Evolutionary conservation across 345 rosid species (phyloP), one percentile per base, ranked within the genome.

Genomic region (Mallotus nudiflorus): DNA sequence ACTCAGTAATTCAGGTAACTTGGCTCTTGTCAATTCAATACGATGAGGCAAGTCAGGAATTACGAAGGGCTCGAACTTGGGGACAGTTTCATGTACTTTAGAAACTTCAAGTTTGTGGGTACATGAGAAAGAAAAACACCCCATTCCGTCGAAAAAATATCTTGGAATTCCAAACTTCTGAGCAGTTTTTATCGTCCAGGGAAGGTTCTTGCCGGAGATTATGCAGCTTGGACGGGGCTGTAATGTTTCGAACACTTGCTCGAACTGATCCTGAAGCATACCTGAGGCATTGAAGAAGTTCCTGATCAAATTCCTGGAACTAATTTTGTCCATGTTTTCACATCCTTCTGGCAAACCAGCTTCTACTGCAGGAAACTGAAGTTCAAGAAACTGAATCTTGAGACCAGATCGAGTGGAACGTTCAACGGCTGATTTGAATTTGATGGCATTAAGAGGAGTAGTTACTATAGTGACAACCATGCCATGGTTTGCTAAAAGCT

Each of bases 151-250:
- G 29, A 86, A 86, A 13, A 77, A 56, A 3, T 82, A 67, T 51
- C 84, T 75, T 0, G 87, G 87, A 59, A 84, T 73, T 29, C 66
- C 45, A 3, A 81, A 65, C 64, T 74, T 77, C 15, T 0, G 11
- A 8, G 91, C 83, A 2, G 79, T 72, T 1, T 73, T 2, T 20
- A 52, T 75, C 0, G 90, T 82, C 88, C 85, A 86, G 0, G 82
- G 65, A 3, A 81, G 77, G 55, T 70, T 68, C 71, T 75, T 73
- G 46, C 79, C 87, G 0, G 84, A 69, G 9, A 86, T 64, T 33
- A 82, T 70, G 78, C 90, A 82, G 37, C 75, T 69, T 0, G 90
- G 85, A 18, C 58, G 71, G 5, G 86, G 88, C 14, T 72, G 46
- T 27, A 74, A 19, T 7, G 45, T 28, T 24, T 52, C 20, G 29